Evolutionary conservation across 2,329 filamentous ascomycete genomes (phyloP).

Genomic region (Aspergillus calidoustus): DNA sequence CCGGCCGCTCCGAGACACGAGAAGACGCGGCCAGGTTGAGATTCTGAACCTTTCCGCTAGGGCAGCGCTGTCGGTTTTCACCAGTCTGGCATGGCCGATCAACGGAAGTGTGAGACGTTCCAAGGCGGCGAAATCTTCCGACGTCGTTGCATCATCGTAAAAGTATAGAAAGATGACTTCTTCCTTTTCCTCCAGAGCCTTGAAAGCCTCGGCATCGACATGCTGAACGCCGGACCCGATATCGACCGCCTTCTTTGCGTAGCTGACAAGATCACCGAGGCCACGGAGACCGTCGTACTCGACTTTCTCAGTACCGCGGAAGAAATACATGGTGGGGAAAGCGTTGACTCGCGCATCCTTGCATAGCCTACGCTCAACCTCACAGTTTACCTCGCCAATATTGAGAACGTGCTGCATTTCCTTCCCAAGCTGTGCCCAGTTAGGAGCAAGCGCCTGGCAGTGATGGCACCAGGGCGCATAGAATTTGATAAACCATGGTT

Average conservation of each 20-base stretch:
- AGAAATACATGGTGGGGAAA: constrained; percentile 91
- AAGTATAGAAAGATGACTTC: constrained; percentile 98
- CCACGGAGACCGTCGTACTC: constrained; percentile 93
- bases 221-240: constrained; percentile 77
- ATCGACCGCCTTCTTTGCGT: constrained; percentile 83
- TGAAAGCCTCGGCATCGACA: constrained; percentile 76
- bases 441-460: constrained; percentile 89
- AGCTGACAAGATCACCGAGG: constrained; percentile 85
- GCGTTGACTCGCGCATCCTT: constrained; percentile 81
- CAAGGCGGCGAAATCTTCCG: constrained; percentile 86
- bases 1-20: constrained; percentile 87
- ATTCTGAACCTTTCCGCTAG: constrained; percentile 89
- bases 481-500: constrained; percentile 99
- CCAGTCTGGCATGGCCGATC: constrained; percentile 87
- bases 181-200: constrained; percentile 85
- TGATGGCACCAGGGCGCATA: constrained; percentile 97
- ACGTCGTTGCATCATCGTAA: constrained; percentile 92
- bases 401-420: constrained; percentile 91
- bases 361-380: constrained; percentile 82
- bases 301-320: constrained; percentile 86
- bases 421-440: constrained; percentile 86
- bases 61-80: constrained; percentile 81
- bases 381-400: constrained; percentile 95
- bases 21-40: constrained; percentile 90
- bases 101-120: constrained; percentile 85